Evolutionary conservation across 73 alveolate species (phyloP).

Genomic region (Chromera velia): DNA sequence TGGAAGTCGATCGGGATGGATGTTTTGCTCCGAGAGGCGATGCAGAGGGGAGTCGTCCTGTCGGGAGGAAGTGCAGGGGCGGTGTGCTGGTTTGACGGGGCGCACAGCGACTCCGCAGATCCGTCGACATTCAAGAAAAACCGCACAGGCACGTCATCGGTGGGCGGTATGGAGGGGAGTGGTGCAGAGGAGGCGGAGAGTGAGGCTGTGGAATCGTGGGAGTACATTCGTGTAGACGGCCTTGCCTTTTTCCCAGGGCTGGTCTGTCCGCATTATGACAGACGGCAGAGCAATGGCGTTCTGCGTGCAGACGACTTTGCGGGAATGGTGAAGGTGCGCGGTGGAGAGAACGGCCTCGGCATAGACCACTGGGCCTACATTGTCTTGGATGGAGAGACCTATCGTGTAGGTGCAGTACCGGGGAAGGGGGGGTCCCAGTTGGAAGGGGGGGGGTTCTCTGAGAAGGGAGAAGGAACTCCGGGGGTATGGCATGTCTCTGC

Average conservation of each 20-base stretch:
- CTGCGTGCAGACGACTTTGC: constrained; percentile 20
- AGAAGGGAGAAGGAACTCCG: no score
- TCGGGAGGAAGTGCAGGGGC: constrained; percentile 28
- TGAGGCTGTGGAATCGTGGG: constrained; percentile 6
- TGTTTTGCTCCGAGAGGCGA: neutral
- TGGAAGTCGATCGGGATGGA: constrained; percentile 3
- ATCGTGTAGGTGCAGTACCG: no score
- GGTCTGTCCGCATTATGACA: constrained; percentile 27
- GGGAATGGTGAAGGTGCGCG: constrained; percentile 5
- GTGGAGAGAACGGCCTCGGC: constrained; percentile 4
- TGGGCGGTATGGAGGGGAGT: neutral
- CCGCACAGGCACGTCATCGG: constrained; percentile 1
- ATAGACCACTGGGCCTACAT: neutral
- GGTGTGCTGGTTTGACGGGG: constrained; percentile 31
- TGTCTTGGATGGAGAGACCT: neutral
- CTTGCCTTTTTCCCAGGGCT: constrained; percentile 18
- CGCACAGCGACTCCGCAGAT: constrained; percentile 26
- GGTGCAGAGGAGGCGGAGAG: constrained; percentile 6
- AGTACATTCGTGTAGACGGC: constrained; percentile 9
- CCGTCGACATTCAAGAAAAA: neutral
- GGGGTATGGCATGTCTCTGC: no score
- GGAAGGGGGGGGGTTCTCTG: no score
- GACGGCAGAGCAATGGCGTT: constrained; percentile 28
- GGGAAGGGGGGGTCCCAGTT: no score
- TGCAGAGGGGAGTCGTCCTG: neutral